Percentiles rank a stretch among this genome's conserved stretches.
These are phyloP conservation scores for Calonectria pseudoturangicola DNA, from an alignment of 2,329 filamentous ascomycete genomes.

Conservation along the genomic window DNA sequence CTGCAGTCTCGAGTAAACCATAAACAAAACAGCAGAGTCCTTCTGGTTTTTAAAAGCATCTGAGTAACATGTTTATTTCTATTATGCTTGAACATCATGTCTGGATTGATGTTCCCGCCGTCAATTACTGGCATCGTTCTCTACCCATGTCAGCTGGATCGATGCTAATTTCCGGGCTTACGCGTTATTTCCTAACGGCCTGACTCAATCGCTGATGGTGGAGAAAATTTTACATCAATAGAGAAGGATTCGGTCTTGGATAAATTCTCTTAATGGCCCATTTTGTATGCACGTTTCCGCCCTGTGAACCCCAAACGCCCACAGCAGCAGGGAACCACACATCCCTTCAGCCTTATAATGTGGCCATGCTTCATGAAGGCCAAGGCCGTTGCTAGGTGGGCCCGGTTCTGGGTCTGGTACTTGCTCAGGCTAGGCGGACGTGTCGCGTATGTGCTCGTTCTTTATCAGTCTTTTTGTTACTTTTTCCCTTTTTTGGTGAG, in stretches of 20 bases:
- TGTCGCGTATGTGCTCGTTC: not conserved
- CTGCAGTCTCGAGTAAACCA: too few relatives aligned
- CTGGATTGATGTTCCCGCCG: not conserved
- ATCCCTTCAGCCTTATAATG: not conserved
- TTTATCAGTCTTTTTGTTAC: not conserved
- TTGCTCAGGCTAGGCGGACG: not conserved
- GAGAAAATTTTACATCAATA: not conserved
- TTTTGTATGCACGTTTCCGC: not conserved
- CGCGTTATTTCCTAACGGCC: not conserved
- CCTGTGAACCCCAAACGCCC: not conserved
- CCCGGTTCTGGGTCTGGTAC: not conserved
- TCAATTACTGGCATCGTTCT: not conserved
- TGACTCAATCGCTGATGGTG: not conserved
- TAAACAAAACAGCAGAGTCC: too few relatives aligned
- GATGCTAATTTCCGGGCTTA: slow-evolving; percentile 2
- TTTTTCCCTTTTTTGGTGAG: not conserved
- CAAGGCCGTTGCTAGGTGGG: not conserved
- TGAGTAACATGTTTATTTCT: too few relatives aligned
- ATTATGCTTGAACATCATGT: too few relatives aligned
- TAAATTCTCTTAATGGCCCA: not conserved
- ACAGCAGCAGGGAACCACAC: not conserved
- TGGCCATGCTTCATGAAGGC: not conserved
- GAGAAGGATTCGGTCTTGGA: not conserved
- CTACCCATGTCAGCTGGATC: not conserved
- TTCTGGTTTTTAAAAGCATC: not conserved